These are phyloP conservation scores for Debaryomycetaceae sp. DNA, from an alignment of 1,139 yeast species.

Conservation along the genomic window DNA sequence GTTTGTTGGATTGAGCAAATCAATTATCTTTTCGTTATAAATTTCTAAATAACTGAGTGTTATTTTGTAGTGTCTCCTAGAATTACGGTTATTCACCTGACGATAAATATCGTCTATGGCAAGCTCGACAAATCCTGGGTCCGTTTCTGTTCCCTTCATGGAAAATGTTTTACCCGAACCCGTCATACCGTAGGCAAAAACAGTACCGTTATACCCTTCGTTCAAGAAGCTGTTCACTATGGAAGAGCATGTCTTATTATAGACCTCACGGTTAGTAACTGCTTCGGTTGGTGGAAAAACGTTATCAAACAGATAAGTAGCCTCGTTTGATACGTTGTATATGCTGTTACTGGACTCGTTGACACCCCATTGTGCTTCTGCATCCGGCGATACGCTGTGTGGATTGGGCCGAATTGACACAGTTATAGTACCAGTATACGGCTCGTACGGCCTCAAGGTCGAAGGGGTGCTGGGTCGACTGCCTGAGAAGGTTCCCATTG, in stretches of 20 bases:
- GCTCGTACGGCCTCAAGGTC: conserved; percentile 31
- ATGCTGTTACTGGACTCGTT: conserved; percentile 38
- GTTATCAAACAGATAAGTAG: conserved; percentile 67
- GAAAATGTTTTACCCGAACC: conserved; percentile 94
- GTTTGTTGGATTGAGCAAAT: conserved; percentile 45
- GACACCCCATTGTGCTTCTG: conserved; percentile 40
- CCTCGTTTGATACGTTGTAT: conserved; percentile 46
- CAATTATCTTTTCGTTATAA: conserved; percentile 82
- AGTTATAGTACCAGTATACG: conserved; percentile 48
- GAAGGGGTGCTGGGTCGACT: conserved; percentile 43
- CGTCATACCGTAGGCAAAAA: conserved; percentile 93
- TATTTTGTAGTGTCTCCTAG: conserved; percentile 37
- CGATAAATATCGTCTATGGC: conserved; percentile 68
- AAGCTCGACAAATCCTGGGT: conserved; percentile 76
- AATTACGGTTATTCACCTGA: conserved; percentile 32
- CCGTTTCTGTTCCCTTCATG: conserved; percentile 70
- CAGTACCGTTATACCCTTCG: conserved; percentile 83
- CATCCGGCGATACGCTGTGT: conserved; percentile 19
- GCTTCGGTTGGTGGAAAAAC: conserved; percentile 55
- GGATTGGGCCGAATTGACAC: conserved; percentile 59
- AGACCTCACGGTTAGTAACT: conserved; percentile 56
- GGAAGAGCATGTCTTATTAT: conserved; percentile 55
- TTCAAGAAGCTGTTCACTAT: conserved; percentile 60
- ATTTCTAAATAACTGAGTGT: conserved; percentile 79
- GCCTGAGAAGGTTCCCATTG: conserved; percentile 24